Evolutionary conservation across 1,284 basidiomycete genomes (phyloP), one percentile per base, ranked within the genome.

Genomic region (Moesziomyces parantarcticus): DNA sequence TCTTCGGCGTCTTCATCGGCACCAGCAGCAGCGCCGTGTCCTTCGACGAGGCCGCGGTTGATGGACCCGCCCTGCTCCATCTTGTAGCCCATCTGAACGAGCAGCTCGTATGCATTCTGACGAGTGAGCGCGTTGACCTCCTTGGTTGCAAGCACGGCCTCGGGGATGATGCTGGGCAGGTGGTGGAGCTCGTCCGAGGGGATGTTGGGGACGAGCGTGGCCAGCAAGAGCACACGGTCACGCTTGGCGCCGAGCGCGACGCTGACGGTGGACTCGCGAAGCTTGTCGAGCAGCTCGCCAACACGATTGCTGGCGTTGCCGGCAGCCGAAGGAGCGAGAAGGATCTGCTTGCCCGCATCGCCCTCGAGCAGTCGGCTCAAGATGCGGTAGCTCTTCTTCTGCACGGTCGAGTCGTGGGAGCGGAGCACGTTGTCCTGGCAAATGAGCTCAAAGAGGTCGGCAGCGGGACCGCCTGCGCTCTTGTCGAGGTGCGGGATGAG

Each of bases 131-230:
- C 94, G 39, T 97, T 97, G 9, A 94, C 92, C 84, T 99, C 97
- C 84, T 99, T 99, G 26, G 95, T 98, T 2, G 93, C 95, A n/a
- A 99, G 86, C 5, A 98, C 92, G 16, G 93, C 94, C 86, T 99
- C 97, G 1, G 96, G 93, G 50, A 99, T 91, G 50, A 99, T 86
- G 3, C 91, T 90, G 3, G 94, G 92, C 49, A 99, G 89, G 51
- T 95, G 85, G 79, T 97, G 92, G 63, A 99, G 86, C 29, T 91
- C 88, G 18, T 89, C 88, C 1, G 88, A 84, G 0, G 92, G 91
- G 32, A 98, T 88, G 25, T 85, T 84, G 5, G 89, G 87, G 20
- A 97, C 87, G n/a, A 99, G 87, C 0, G 88, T 86, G 2, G 89
- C 85, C 43, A 98, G 87, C 2, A 99, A 86, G 58, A 88, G 88